Conservation (phyloP, 192 early-diverging fungal genomes). For the Backusella circina region DNA sequence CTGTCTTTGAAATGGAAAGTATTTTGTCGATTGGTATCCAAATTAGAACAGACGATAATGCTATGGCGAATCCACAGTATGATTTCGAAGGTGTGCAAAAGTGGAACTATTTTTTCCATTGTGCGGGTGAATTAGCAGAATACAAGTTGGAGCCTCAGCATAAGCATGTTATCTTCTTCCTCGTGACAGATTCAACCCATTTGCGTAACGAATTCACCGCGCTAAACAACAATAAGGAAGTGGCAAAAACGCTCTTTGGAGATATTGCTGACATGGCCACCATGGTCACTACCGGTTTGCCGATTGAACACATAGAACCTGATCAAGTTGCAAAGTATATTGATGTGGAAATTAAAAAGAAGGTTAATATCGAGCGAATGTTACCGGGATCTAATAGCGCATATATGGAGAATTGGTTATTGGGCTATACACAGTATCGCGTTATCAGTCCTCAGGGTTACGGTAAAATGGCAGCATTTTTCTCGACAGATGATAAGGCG, state of each 20-base stretch:
- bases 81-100: slow-evolving; percentile 29
- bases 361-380: slow-evolving; percentile 21
- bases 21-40: slow-evolving; percentile 43
- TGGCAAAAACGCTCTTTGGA: slow-evolving; percentile 4
- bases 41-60: slow-evolving; percentile 38
- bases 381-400: slow-evolving; percentile 33
- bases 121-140: slow-evolving; percentile 36
- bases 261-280: slow-evolving; percentile 8
- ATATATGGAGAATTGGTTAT: slow-evolving; percentile 44
- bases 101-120: slow-evolving; percentile 37
- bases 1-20: slow-evolving; percentile 31
- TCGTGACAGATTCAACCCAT: slow-evolving; percentile 40
- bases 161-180: slow-evolving; percentile 36
- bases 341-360: slow-evolving; percentile 24
- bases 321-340: slow-evolving; percentile 39
- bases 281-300: slow-evolving; percentile 34
- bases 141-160: slow-evolving; percentile 25
- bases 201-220: slow-evolving; percentile 34
- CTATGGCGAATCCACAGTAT: slow-evolving; percentile 32
- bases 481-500: slow-evolving; percentile 29
- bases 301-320: slow-evolving; percentile 40
- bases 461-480: slow-evolving; percentile 42
- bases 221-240: slow-evolving; percentile 22
- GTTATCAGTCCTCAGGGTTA: slow-evolving; percentile 38
- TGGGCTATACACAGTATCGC: slow-evolving; percentile 40